Base-by-base conservation (phyloP, 2,329 filamentous ascomycete species). In the Paramyrothecium roridum region DNA sequence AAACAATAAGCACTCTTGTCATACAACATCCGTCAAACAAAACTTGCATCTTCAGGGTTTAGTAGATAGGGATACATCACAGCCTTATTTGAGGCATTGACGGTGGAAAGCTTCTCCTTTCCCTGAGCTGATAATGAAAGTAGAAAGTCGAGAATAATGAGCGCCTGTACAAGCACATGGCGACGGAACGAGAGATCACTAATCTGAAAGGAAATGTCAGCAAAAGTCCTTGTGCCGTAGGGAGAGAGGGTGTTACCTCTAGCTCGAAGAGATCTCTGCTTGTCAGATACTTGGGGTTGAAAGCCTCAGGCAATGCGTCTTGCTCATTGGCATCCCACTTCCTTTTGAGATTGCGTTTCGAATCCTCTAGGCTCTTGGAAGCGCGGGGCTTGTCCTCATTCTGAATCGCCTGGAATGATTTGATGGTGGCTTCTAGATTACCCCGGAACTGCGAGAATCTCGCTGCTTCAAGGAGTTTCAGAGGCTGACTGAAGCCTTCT, bases 211-310 rank as follows among this genome's bases (percentile, higher is more conserved):
- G 23, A n/a, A n/a, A 45, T 23, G 12, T 48, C 20, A 48, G 46
- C n/a, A 7, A 4, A 13, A 23, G 20, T 6, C 37, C 37, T 6
- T 6, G 12, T 43, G 37, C 12, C 37, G 16, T 13, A 6, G 37
- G 7, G 37, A 43, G n/a, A 13, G 37, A 13, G 7, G 13, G 13
- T 13, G 4, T 57, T 79, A 91, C 89, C 82, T 99, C 95, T 48
- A 99, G 83, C 65, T 96, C 91, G 71, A 99, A 99, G 1, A 99
- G 79, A 69, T 99, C 96, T 61, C 89, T 84, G 70, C 93, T 98
- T n/a, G 95, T 99, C 19, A 99, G 82, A 69, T 99, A 99, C 69
- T 98, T 99, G 1, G 96, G 93, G 65, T 99, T 99, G 75, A 96
- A 98, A 22, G 68, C 62, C 53, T 70, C 71, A 1, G 64, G 60